Conservation (phyloP, 2,329 filamentous ascomycete species). For the Epichloe elymi region DNA sequence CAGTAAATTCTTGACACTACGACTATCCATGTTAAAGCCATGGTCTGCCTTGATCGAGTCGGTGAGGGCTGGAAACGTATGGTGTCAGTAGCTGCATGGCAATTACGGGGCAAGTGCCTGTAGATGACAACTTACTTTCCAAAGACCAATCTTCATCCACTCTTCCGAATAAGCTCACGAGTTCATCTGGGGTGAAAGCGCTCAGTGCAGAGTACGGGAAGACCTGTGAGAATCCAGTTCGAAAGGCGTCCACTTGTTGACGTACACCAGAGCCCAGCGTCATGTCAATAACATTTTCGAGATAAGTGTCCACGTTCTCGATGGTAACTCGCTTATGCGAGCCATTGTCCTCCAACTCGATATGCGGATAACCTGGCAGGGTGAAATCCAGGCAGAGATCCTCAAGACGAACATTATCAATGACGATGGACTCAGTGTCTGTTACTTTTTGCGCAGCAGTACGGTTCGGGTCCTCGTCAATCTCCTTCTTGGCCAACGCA, state of each 20-base stretch:
- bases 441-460: conserved; percentile 57
- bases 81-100: not conserved
- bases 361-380: conserved; percentile 74
- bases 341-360: conserved; percentile 70
- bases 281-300: conserved; percentile 82
- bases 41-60: conserved; percentile 98
- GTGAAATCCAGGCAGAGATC: conserved; percentile 92
- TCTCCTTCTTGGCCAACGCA: conserved; percentile 64
- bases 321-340: conserved; percentile 67
- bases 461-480: conserved; percentile 58
- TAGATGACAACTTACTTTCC: conserved; percentile 56
- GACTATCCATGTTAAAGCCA: conserved; percentile 96
- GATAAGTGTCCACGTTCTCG: conserved; percentile 78
- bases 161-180: conserved; percentile 87
- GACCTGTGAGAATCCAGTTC: conserved; percentile 81
- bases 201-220: conserved; percentile 89
- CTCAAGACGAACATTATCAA: conserved; percentile 69
- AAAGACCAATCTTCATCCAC: conserved; percentile 95
- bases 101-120: not conserved
- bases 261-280: conserved; percentile 83
- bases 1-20: conserved; percentile 82
- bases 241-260: conserved; percentile 82
- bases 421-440: conserved; percentile 53
- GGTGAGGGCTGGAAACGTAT: conserved; percentile 55
- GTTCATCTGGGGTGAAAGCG: conserved; percentile 87